These are phyloP conservation scores for Aspergillus olivimuriae DNA, from an alignment of 495 filamentous ascomycete genomes.

Conservation along the genomic window DNA sequence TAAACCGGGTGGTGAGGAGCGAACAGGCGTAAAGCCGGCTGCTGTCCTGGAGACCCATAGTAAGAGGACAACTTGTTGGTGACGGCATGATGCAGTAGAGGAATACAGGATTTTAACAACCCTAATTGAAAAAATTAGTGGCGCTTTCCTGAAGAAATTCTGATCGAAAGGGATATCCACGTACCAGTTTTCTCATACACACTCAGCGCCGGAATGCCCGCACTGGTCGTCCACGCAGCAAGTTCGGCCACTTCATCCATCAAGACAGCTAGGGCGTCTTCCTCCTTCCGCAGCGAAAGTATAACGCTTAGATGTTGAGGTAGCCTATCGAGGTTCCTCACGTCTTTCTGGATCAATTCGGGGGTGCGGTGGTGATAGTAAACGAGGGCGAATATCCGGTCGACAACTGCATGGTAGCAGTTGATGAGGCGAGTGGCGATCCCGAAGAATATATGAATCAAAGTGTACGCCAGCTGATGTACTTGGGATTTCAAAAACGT, in stretches of 20 bases:
- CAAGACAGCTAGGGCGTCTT: constrained; percentile 67
- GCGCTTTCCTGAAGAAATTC: no score
- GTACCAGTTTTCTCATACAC: constrained; percentile 88
- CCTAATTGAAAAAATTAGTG: no score
- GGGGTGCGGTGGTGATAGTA: constrained; percentile 93
- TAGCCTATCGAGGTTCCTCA: constrained; percentile 62
- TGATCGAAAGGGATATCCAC: constrained; percentile 11
- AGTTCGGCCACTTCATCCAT: constrained; percentile 88
- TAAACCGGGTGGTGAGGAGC: constrained; percentile 61
- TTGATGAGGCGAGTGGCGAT: constrained; percentile 77
- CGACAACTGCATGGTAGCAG: constrained; percentile 67
- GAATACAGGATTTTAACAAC: constrained; percentile 76
- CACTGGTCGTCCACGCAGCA: constrained; percentile 82
- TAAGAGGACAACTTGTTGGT: constrained; percentile 71
- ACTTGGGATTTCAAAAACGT: constrained; percentile 61
- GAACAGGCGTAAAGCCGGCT: constrained; percentile 62
- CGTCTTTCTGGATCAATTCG: constrained; percentile 81
- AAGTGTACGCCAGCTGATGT: constrained; percentile 60
- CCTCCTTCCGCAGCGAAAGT: constrained; percentile 65
- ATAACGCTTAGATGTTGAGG: constrained; percentile 87
- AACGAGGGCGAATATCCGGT: constrained; percentile 69
- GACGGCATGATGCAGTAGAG: constrained; percentile 66
- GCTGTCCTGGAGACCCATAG: constrained; percentile 59
- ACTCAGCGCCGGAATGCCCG: constrained; percentile 76
- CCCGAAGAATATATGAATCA: constrained; percentile 77